phyloP scores from a whole-genome alignment of 768 basidiomycete species.

The Artomyces pyxidatus region DNA sequence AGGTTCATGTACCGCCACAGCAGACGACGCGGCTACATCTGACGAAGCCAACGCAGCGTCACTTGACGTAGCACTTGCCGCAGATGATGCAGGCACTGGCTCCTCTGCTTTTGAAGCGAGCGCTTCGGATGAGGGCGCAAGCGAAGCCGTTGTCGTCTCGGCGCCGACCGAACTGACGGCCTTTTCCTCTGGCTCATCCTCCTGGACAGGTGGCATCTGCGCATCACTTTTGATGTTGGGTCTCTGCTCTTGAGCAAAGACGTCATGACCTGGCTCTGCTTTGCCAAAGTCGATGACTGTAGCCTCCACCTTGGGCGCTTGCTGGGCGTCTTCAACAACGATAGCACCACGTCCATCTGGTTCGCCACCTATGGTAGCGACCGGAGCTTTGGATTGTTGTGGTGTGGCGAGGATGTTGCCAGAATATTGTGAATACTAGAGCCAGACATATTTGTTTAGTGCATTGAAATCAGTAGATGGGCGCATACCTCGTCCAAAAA shows the following conservation, averaged over 20 bases:
- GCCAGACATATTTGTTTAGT: not conserved
- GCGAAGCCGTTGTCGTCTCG: not conserved
- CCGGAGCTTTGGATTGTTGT: slow-evolving; percentile 26
- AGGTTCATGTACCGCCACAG: slow-evolving; percentile 1
- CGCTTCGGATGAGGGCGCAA: not conserved
- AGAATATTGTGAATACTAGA: slow-evolving; percentile 53
- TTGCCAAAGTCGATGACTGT: slow-evolving; percentile 39
- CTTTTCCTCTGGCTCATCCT: not conserved
- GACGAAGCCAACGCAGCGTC: not conserved
- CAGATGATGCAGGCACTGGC: not conserved
- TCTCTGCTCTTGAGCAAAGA: slow-evolving; percentile 50
- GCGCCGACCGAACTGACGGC: not conserved
- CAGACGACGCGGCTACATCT: not conserved
- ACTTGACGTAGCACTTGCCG: not conserved
- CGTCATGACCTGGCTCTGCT: slow-evolving; percentile 66
- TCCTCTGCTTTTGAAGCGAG: not conserved
- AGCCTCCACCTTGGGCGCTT: slow-evolving; percentile 19
- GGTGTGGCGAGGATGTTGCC: slow-evolving; percentile 29
- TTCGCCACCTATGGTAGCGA: slow-evolving; percentile 45
- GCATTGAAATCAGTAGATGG: slow-evolving; percentile 1
- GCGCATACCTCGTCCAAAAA: slow-evolving; percentile 61
- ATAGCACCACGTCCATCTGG: slow-evolving; percentile 45
- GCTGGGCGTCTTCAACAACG: slow-evolving; percentile 39
- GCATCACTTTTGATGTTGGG: slow-evolving; percentile 42
- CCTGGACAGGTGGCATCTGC: not conserved